A percentile compares a stretch with the other conserved stretches of the same genome.
Conservation (phyloP, 1,284 basidiomycete genomes). For the Fistulina hepatica region DNA sequence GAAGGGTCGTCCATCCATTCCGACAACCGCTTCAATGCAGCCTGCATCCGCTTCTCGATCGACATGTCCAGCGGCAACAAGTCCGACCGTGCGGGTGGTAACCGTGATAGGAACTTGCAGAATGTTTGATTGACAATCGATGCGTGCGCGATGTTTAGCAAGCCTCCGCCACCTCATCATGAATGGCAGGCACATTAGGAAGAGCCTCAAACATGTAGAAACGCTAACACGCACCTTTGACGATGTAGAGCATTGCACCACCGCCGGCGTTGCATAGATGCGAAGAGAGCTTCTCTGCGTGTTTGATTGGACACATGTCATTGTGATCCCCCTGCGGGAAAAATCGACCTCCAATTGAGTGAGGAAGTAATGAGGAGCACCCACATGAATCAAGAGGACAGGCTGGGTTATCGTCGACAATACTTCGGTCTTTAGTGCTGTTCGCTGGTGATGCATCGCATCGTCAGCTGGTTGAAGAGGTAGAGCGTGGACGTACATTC, state of each 20-base stretch:
- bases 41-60: conserved; percentile 34
- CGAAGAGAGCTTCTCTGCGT: conserved; percentile 43
- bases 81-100: conserved; percentile 39
- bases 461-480: not conserved
- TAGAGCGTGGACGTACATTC: conserved; percentile 36
- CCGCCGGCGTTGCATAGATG: conserved; percentile 38
- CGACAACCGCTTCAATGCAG: conserved; percentile 42
- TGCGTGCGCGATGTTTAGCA: conserved; percentile 40
- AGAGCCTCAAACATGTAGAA: too few species aligned
- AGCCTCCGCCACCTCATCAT: conserved; percentile 35
- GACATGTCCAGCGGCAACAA: conserved; percentile 25
- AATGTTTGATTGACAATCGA: conserved; percentile 59
- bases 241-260: conserved; percentile 43
- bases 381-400: conserved; percentile 61
- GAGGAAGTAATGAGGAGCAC: conserved; percentile 11
- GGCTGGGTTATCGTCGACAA: conserved; percentile 48
- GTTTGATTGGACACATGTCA: conserved; percentile 40
- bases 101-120: conserved; percentile 45
- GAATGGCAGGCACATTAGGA: too few species aligned
- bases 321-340: conserved; percentile 46
- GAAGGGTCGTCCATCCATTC: conserved; percentile 37
- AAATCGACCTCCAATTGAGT: conserved; percentile 4
- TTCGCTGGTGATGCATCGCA: conserved; percentile 31
- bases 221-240: conserved; percentile 40
- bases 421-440: conserved; percentile 35